Evolutionary conservation across 805 yeast genomes (phyloP), one percentile per base, ranked within the genome.

Genomic region (Hanseniaspora jakobsenii): DNA sequence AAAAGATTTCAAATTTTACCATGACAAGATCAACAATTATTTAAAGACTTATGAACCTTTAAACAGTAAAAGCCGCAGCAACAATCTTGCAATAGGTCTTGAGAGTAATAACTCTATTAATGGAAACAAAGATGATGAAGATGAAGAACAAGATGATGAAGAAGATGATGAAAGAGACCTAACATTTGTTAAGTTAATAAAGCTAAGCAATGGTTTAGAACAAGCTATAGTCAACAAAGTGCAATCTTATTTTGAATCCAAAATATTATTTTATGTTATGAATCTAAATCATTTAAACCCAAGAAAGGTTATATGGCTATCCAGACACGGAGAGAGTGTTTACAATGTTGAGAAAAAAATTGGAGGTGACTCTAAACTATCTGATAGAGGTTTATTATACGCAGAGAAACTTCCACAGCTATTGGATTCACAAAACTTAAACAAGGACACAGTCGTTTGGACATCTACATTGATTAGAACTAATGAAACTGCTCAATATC

Each of bases 221-320:
- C 94, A 86, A 59, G 85, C 91, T 35, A 76, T 91, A 46, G 77
- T 89, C 57, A 89, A 91, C 64, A 71, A 77, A 49, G 86, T 91
- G 52, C 85, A 83, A 59, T 77, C 87, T 19, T 91, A 91, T 59
- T 66, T 89, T 55, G 94, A 91, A 61, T 78, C 91, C 50, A 74
- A 96, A 55, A 86, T 91, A 50, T 96, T 87, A 16, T 91, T 86
- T 63, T 91, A 86, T 59, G 84, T 91, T 32, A 87, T 91, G 95
- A 91, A 91, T 57, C 66, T 91, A 53, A 96, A 87, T 60, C 38
- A 45, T 14, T 82, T 86, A 53, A 83, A 84, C 59, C 95, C 95
- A 22, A 31, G 43, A 24, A 73, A 97, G 50, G 73, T 80, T 51
- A 86, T 91, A 49, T 91, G 94, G 89, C 69, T 91, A 38, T 83